A percentile compares a stretch with the other conserved stretches of the same genome.
Conservation (phyloP, 495 filamentous ascomycete genomes). For the Podospora tetraspora region DNA sequence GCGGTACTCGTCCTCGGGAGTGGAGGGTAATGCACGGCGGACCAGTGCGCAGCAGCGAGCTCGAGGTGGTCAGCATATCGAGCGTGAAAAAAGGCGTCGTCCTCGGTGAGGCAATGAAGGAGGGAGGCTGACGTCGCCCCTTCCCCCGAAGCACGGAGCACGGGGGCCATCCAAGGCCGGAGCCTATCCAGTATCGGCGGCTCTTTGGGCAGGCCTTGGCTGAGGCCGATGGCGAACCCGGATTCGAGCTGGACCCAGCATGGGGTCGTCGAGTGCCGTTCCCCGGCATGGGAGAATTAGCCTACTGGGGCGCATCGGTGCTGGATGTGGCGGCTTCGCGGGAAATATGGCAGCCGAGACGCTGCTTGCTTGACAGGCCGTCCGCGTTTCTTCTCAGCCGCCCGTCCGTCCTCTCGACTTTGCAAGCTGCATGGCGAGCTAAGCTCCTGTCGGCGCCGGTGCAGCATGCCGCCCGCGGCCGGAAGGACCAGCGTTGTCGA, state of each 20-base stretch:
- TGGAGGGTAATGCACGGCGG: neutral
- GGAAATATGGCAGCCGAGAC: neutral
- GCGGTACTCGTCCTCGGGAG: neutral
- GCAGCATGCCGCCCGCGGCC: neutral
- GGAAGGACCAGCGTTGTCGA: neutral
- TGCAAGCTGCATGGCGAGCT: neutral
- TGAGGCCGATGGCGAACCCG: neutral
- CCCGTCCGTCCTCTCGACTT: neutral
- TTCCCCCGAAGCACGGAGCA: neutral
- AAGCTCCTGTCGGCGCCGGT: neutral
- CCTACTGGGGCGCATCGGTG: neutral
- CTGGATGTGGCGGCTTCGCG: neutral
- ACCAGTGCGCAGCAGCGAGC: neutral
- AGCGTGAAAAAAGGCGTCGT: neutral
- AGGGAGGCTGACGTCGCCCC: neutral
- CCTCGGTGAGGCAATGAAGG: neutral
- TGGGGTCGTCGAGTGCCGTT: neutral
- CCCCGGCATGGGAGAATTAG: neutral
- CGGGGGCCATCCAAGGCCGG: neutral
- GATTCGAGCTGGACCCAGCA: neutral
- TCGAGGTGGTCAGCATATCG: neutral
- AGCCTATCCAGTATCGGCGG: neutral
- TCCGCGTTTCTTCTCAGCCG: neutral
- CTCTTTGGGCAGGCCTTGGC: neutral
- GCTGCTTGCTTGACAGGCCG: neutral